A percentile compares a stretch with the other conserved stretches of the same genome.
These are phyloP conservation scores for Hericium erinaceus DNA, from an alignment of 768 basidiomycete species.

Conservation along the genomic window DNA sequence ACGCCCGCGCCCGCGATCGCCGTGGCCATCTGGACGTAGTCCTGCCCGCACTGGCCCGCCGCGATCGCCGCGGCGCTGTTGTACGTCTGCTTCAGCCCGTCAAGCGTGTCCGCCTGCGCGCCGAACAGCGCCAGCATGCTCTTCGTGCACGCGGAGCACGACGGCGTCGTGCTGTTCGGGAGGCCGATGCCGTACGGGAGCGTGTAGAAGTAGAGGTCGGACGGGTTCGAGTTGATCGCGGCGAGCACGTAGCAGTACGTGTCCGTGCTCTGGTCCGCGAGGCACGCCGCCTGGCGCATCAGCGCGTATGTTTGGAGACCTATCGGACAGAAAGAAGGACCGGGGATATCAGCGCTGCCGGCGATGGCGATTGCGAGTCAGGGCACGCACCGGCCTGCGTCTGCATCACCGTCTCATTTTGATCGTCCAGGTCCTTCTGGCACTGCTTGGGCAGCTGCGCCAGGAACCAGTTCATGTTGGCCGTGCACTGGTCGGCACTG, in stretches of 20 bases:
- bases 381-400: constrained; percentile 45
- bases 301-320: constrained; percentile 56
- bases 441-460: constrained; percentile 40
- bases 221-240: constrained; percentile 42
- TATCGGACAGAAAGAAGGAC: constrained; percentile 12
- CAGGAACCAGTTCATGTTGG: constrained; percentile 62
- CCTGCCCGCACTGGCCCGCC: constrained; percentile 39
- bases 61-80: constrained; percentile 35
- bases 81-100: constrained; percentile 40
- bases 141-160: constrained; percentile 60
- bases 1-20: constrained; percentile 3
- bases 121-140: constrained; percentile 48
- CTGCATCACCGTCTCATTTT: constrained; percentile 41
- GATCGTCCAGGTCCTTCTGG: constrained; percentile 40
- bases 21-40: constrained; percentile 26
- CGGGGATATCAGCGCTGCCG: background rate
- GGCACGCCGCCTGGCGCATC: constrained; percentile 55
- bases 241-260: constrained; percentile 72
- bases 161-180: constrained; percentile 37
- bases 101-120: constrained; percentile 24
- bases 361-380: background rate
- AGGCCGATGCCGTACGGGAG: constrained; percentile 52
- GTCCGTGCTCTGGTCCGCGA: constrained; percentile 43
- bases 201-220: constrained; percentile 65
- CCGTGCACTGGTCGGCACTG: constrained; percentile 40